phyloP scores from a whole-genome alignment of 2,329 filamentous ascomycete species.

The Ascochyta clinopodiicola region DNA sequence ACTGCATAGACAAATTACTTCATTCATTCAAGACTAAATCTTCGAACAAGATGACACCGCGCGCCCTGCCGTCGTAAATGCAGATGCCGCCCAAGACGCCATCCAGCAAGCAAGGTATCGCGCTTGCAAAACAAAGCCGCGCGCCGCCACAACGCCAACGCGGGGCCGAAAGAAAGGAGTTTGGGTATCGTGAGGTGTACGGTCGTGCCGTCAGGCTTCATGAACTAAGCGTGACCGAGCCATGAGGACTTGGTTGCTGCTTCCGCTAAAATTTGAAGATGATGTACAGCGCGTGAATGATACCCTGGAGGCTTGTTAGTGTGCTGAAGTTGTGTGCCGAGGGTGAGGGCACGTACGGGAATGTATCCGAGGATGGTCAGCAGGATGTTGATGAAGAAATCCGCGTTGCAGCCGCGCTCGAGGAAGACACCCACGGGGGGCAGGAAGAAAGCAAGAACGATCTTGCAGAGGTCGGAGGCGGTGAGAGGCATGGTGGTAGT shows the following conservation, averaged over 20 bases:
- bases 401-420: conserved; percentile 85
- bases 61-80: neutral
- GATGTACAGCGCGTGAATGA: conserved; percentile 94
- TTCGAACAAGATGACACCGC: too few species aligned
- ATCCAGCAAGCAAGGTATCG: neutral
- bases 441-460: conserved; percentile 87
- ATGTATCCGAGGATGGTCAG: conserved; percentile 69
- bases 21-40: too few species aligned
- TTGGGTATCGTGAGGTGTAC: conserved; percentile 45
- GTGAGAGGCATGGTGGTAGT: conserved; percentile 65
- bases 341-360: conserved; percentile 56
- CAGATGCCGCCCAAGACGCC: neutral
- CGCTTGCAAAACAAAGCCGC: neutral
- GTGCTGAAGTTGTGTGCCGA: neutral
- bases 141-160: neutral
- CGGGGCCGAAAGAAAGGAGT: conserved; percentile 17
- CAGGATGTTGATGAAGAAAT: conserved; percentile 91
- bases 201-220: conserved; percentile 5
- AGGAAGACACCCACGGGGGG: conserved; percentile 93
- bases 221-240: conserved; percentile 6
- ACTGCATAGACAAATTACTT: too few species aligned
- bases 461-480: conserved; percentile 77
- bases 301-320: conserved; percentile 55
- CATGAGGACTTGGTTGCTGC: conserved; percentile 17
- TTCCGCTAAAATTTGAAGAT: conserved; percentile 80